Evolutionary conservation across 1,284 basidiomycete species (phyloP), one percentile per base, ranked within the genome.

Genomic region (Cryptococcus sp.): DNA sequence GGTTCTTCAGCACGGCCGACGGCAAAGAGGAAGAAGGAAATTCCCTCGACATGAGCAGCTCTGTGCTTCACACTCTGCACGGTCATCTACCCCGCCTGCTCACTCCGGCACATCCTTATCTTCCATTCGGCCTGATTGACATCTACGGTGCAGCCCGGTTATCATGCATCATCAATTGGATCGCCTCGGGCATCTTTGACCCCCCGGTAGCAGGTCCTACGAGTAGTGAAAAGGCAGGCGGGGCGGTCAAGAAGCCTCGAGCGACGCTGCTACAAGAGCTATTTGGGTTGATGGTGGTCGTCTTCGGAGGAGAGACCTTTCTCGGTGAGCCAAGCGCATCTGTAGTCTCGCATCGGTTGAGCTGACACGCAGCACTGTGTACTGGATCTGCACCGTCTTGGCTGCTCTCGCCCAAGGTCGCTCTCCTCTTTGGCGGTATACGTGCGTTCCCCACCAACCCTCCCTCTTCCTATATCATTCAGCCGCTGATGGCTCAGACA

Each of bases 291-390:
- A 34, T 68, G 53, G 49, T 72, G 0, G 56, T 74, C 24, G 54
- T 74, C 2, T 74, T 71, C 54, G 72, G 72, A 16, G 70, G 69
- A 19, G 72, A 74, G 52, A 73, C 71, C 1, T 72, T 73, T 37
- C 58, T 74, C 0, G 53, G 71, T 72, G 43, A 59, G 69, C 56
- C 7, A 16, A 10, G 14, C 41, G 4, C 18, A 4, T 3, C 24
- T 26, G 24, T 28, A 16, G 38, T 21, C 22, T 41, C 14, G 16
- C n/a, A n/a, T n/a, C n/a, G n/a, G n/a, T n/a, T n/a, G 31, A 11
- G 14, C 22, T 36, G 39, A 21, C 16, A 26, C 14, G 1, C 28
- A 65, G 68, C 60, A n/a, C 45, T 66, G 39, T 66, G 62, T 37
- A 68, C 68, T 1, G 64, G 68, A 9, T 47, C 58, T 0, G 61